Conservation (phyloP, 2,329 filamentous ascomycete genomes). For the Fusarium verticillioides region DNA sequence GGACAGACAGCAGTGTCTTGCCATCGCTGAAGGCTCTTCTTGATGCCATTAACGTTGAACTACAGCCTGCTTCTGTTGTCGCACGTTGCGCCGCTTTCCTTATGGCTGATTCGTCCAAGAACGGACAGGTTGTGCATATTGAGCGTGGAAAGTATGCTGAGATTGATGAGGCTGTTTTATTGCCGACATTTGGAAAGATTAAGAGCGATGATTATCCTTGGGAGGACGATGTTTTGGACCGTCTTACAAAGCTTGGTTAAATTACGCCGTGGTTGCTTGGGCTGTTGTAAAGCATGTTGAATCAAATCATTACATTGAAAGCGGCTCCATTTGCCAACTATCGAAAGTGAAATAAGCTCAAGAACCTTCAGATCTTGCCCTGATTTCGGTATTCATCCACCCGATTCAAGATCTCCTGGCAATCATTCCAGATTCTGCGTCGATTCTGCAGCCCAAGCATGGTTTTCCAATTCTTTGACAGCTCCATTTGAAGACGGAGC, state of each 20-base stretch:
- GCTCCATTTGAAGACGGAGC: background rate
- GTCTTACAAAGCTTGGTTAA: constrained; percentile 19
- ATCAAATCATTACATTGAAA: background rate
- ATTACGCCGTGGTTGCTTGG: background rate
- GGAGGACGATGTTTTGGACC: constrained; percentile 52
- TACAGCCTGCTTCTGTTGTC: constrained; percentile 59
- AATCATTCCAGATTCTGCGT: background rate
- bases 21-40: constrained; percentile 52
- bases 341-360: too few relatives aligned
- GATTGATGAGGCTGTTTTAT: constrained; percentile 60
- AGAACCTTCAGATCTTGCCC: background rate
- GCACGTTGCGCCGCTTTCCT: constrained; percentile 60
- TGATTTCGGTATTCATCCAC: constrained; percentile 3
- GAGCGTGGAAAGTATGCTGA: constrained; percentile 61
- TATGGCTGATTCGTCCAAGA: constrained; percentile 59
- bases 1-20: constrained; percentile 63
- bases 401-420: constrained; percentile 8
- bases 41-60: constrained; percentile 51
- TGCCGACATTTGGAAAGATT: constrained; percentile 49
- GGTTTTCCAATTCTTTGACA: background rate
- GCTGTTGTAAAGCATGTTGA: background rate
- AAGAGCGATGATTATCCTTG: constrained; percentile 46
- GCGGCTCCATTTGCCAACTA: too few relatives aligned
- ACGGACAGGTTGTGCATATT: constrained; percentile 65
- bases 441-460: background rate